Conservation (phyloP, 2,329 filamentous ascomycete genomes). For the Talaromyces sp. region DNA sequence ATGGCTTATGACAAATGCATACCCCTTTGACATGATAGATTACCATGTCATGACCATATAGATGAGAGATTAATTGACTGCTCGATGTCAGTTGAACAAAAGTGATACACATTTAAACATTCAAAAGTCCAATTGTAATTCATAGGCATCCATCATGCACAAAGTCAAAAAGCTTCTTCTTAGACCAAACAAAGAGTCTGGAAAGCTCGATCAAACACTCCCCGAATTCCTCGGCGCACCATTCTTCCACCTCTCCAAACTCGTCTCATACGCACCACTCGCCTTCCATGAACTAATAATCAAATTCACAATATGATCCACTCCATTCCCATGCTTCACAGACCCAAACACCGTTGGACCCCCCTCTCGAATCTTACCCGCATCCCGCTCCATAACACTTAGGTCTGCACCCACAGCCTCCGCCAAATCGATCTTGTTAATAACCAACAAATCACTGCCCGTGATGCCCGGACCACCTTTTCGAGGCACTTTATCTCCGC, state of each 20-base stretch:
- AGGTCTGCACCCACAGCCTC: constrained; percentile 87
- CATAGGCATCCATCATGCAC: not conserved
- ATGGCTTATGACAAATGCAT: constrained; percentile 12
- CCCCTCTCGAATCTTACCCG: constrained; percentile 89
- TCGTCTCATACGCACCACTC: constrained; percentile 65
- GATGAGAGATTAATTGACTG: not conserved
- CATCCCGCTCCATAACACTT: constrained; percentile 89
- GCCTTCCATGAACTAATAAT: constrained; percentile 90
- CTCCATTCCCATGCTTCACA: constrained; percentile 86
- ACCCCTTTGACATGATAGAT: constrained; percentile 6
- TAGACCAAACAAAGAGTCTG: constrained; percentile 8
- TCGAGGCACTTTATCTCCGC: constrained; percentile 92
- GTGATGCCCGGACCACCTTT: constrained; percentile 98
- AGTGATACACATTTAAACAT: not conserved
- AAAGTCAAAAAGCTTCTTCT: not conserved
- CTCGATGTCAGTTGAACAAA: not conserved
- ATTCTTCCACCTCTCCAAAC: constrained; percentile 45
- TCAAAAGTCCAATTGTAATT: not conserved
- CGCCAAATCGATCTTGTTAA: constrained; percentile 96
- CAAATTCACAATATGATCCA: constrained; percentile 82
- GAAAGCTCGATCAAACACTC: constrained; percentile 24
- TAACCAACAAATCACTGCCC: constrained; percentile 85
- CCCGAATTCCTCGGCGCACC: constrained; percentile 39
- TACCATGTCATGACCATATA: constrained; percentile 12
- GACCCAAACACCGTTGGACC: constrained; percentile 94